Evolutionary conservation across 2,329 filamentous ascomycete genomes (phyloP).

Genomic region (Monilinia laxa): DNA sequence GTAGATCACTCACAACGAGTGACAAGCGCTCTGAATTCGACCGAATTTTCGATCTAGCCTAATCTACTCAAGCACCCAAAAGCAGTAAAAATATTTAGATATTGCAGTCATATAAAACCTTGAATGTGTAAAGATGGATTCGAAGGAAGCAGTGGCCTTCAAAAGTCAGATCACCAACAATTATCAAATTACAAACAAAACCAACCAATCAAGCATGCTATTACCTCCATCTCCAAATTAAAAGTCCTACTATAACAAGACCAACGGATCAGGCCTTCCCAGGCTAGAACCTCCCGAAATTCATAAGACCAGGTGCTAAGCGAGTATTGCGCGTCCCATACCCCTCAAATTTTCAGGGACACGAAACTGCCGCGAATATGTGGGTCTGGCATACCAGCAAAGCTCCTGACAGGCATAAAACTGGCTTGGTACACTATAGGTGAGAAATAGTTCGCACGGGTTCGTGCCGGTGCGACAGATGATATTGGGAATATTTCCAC

Average conservation of each 20-base stretch:
- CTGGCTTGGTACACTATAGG: neutral
- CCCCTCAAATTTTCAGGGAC: neutral
- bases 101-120: neutral
- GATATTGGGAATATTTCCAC: neutral
- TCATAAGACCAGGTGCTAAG: neutral
- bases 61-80: neutral
- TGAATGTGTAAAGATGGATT: neutral
- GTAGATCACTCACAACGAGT: neutral
- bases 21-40: neutral
- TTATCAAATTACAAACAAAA: neutral
- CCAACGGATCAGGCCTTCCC: neutral
- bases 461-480: neutral
- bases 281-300: neutral
- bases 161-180: neutral
- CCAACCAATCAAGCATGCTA: neutral
- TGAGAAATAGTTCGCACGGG: neutral
- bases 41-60: neutral
- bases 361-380: slow-evolving; percentile 11
- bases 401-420: neutral
- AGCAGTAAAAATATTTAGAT: neutral
- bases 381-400: neutral
- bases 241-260: too few relatives aligned
- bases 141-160: neutral
- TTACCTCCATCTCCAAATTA: neutral
- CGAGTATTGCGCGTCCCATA: neutral